phyloP scores from a whole-genome alignment of 192 early-diverging fungal genomes.

The Kappamyces sp. region DNA sequence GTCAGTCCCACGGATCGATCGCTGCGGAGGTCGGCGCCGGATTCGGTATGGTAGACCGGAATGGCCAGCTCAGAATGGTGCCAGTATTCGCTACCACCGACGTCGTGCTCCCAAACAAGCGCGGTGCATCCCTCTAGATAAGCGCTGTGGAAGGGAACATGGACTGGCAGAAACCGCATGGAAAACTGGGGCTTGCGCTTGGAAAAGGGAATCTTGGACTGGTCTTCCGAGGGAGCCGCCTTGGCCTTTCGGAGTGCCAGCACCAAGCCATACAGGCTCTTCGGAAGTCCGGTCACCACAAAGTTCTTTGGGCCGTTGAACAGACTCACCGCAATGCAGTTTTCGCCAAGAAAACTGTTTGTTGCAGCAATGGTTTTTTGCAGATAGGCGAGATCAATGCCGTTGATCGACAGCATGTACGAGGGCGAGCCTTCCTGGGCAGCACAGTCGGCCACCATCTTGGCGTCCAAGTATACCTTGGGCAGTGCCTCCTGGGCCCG shows the following conservation, averaged over 20 bases:
- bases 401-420: constrained; percentile 85
- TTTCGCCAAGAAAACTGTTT: constrained; percentile 68
- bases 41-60: constrained; percentile 73
- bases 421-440: constrained; percentile 88
- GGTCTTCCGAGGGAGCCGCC: constrained; percentile 71
- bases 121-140: constrained; percentile 66
- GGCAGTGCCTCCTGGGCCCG: constrained; percentile 74
- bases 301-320: constrained; percentile 85
- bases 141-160: constrained; percentile 83
- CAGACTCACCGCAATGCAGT: constrained; percentile 77
- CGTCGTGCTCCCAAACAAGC: constrained; percentile 63
- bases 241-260: constrained; percentile 87
- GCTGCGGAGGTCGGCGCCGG: constrained; percentile 70
- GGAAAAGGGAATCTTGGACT: constrained; percentile 79
- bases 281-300: constrained; percentile 84
- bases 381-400: constrained; percentile 33
- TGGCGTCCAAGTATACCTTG: constrained; percentile 73
- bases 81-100: constrained; percentile 34
- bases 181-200: constrained; percentile 88
- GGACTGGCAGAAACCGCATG: constrained; percentile 86
- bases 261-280: constrained; percentile 89
- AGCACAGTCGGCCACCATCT: constrained; percentile 80
- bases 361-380: constrained; percentile 82
- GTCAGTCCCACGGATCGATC: too few species aligned
- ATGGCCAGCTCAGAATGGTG: constrained; percentile 60